phyloP scores from a whole-genome alignment of 441 rosid genomes.

The Populus hybrid region DNA sequence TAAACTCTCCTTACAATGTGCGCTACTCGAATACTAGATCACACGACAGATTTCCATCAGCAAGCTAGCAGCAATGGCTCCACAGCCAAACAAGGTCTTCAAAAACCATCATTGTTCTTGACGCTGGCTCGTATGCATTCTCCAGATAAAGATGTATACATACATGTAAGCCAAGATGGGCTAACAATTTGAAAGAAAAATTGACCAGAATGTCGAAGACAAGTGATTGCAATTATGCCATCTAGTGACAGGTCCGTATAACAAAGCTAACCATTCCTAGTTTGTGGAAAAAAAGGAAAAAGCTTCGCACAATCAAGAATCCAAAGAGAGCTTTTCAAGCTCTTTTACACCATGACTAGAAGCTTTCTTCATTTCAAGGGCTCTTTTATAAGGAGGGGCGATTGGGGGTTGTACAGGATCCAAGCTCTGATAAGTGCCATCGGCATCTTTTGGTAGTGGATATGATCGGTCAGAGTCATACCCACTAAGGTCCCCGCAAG shows the following conservation, averaged over 20 bases:
- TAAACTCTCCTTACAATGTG: no score
- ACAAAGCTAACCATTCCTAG: conserved; percentile 10
- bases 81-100: no score
- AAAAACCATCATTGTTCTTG: neutral
- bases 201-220: neutral
- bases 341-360: conserved; percentile 51
- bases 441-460: conserved; percentile 78
- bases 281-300: neutral
- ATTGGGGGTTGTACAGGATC: conserved; percentile 94
- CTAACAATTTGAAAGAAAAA: neutral
- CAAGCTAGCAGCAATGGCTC: no score
- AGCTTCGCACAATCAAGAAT: conserved; percentile 31
- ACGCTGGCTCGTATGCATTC: neutral
- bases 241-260: neutral
- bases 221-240: neutral
- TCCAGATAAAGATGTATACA: neutral
- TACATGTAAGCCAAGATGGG: neutral
- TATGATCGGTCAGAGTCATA: conserved; percentile 92
- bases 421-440: conserved; percentile 76
- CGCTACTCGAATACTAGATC: no score
- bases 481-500: conserved; percentile 87
- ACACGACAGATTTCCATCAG: no score
- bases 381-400: conserved; percentile 91
- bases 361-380: conserved; percentile 93
- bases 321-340: conserved; percentile 50